Evolutionary conservation across 768 basidiomycete genomes (phyloP).

Genomic region (Podaxis rugospora): DNA sequence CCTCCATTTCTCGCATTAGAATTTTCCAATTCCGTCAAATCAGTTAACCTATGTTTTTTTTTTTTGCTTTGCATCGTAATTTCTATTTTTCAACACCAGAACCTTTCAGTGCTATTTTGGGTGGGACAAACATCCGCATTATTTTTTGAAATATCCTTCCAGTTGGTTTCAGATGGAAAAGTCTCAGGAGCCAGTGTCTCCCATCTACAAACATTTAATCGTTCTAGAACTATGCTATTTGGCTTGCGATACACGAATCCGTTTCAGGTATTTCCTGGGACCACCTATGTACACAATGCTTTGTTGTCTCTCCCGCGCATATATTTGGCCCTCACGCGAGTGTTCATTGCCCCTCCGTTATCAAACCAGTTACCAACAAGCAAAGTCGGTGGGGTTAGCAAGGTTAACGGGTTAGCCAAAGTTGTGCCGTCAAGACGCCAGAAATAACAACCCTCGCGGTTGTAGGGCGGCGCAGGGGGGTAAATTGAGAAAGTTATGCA

Average conservation of each 20-base stretch:
- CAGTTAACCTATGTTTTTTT: neutral
- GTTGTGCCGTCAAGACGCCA: neutral
- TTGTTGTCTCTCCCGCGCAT: neutral
- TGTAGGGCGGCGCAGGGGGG: neutral
- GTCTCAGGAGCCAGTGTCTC: neutral
- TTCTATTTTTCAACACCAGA: neutral
- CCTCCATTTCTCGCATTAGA: slow-evolving; percentile 4
- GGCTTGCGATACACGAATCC: neutral
- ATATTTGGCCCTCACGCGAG: neutral
- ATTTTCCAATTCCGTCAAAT: neutral
- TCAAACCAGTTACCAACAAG: neutral
- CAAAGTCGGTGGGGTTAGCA: neutral
- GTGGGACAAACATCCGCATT: neutral
- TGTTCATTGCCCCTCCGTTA: neutral
- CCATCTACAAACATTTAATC: neutral
- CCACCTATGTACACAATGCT: neutral
- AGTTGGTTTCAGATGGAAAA: neutral
- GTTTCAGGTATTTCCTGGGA: no score
- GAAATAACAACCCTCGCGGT: neutral
- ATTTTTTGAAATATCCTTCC: neutral
- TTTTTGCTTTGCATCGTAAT: neutral
- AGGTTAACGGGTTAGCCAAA: neutral
- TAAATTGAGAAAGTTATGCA: neutral
- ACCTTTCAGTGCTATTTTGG: neutral
- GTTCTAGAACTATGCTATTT: neutral